Base-by-base conservation (phyloP, 2,329 filamentous ascomycete species). In the Pyrenochaeta sp. region DNA sequence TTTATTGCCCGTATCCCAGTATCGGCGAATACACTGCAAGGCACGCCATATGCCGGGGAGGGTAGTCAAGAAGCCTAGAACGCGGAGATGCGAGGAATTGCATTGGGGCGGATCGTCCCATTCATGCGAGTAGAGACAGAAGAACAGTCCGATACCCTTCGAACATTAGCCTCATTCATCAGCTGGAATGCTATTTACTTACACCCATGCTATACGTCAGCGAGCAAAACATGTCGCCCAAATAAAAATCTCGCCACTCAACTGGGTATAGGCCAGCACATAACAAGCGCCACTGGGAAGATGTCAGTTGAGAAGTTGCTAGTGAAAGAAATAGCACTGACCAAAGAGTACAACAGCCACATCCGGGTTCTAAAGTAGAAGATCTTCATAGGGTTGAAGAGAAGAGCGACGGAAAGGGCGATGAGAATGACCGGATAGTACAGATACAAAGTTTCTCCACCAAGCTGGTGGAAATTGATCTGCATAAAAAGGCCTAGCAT, bases 221-320 rank as follows among this genome's bases (percentile, higher is more conserved):
- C 3, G 94, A 97, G 72, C 93, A 97, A 71, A 96, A 96, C 79
- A 97, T 96, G 68, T 99, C 94, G 38, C 94, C 94, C 0, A 97
- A 81, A 72, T 96, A 97, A 74, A 99, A 97, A 72, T 99, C 94
- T 44, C 92, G 84, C 69, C 97, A 99, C 68, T 97, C 93, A 35
- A 99, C 94, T 1, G 90, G 90, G 63, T 95, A 96, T 14, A 96
- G 69, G 3, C 92, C 92, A 10, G 93, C 90, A 35, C 93, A 81
- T 39, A 95, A 75, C 13, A 97, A 78, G 48, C 94, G 89, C 82
- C 89, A 95, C 87, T 94, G 52, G 7, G 26, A 8, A 9, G 3
- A 3, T 6, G 21, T 77, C 51, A 77, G 71, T 46, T n/a, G 43
- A 8, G 13, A 8, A 7, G 14, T 36, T 15, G 2, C 14, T 13